Percentiles rank a stretch among this genome's conserved stretches.
These are phyloP conservation scores for Barbatosphaeria neglecta DNA, from an alignment of 495 filamentous ascomycete genomes.

Conservation along the genomic window DNA sequence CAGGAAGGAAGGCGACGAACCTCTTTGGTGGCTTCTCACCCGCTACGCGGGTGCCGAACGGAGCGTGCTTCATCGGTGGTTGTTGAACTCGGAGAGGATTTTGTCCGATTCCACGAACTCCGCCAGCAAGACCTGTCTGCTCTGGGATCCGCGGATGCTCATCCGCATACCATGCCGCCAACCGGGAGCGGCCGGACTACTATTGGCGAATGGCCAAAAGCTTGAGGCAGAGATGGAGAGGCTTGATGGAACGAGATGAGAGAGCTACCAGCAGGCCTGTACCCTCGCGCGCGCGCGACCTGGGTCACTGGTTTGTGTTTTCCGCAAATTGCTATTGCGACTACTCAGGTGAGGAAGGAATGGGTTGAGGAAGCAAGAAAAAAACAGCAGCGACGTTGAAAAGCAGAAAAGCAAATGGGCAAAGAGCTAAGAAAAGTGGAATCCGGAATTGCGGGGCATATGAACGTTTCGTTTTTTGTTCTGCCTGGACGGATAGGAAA, in stretches of 20 bases:
- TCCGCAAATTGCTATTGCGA: too few species aligned
- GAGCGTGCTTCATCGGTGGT: constrained; percentile 50
- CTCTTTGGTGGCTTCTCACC: constrained; percentile 81
- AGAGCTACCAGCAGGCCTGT: too few species aligned
- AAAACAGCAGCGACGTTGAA: neutral
- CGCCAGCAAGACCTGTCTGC: constrained; percentile 4
- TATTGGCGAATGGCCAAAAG: too few species aligned
- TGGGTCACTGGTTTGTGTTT: too few species aligned
- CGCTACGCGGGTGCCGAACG: constrained; percentile 70
- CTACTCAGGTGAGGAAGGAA: too few species aligned
- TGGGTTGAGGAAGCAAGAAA: neutral
- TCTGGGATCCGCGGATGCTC: neutral
- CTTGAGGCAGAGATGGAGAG: too few species aligned
- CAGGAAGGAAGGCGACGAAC: constrained; percentile 42
- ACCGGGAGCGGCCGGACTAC: too few species aligned
- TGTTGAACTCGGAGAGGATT: constrained; percentile 57
- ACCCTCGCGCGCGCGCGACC: too few species aligned
- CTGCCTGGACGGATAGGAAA: too few species aligned
- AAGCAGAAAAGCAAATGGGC: neutral
- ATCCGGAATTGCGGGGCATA: too few species aligned
- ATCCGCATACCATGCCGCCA: neutral
- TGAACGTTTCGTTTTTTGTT: too few species aligned
- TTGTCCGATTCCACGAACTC: constrained; percentile 3
- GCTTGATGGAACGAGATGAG: too few species aligned
- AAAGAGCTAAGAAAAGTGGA: neutral